A percentile compares a stretch with the other conserved stretches of the same genome.
Conservation (phyloP, 163 green algal species). For the Prototheca stagnorum region DNA sequence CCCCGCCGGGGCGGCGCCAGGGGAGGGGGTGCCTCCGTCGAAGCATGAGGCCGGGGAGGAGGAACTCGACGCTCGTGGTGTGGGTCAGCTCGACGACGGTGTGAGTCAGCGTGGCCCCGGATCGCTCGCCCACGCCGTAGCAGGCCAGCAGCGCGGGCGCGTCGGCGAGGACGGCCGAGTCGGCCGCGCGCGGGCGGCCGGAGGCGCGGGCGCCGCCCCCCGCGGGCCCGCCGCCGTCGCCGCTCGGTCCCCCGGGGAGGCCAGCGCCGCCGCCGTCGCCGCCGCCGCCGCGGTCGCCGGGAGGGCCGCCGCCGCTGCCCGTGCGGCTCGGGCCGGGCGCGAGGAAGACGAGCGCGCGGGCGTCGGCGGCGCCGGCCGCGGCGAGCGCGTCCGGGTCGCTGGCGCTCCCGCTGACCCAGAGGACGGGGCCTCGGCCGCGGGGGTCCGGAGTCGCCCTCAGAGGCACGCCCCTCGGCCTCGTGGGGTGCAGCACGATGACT, state of each 20-base stretch:
- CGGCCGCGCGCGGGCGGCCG: conserved; percentile 17
- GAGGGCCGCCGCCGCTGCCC: too few relatives aligned
- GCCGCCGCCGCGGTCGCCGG: not conserved
- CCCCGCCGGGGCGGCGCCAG: not conserved
- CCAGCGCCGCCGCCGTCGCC: not conserved
- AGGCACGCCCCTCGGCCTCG: conserved; percentile 7
- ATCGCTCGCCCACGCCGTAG: conserved; percentile 29
- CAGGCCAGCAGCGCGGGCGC: conserved; percentile 49
- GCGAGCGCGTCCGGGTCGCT: conserved; percentile 15
- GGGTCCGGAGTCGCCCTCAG: too few relatives aligned
- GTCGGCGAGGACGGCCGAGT: conserved; percentile 55
- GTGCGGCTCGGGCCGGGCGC: too few relatives aligned
- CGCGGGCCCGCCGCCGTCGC: not conserved
- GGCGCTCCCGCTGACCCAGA: conserved; percentile 24
- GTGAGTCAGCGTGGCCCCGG: conserved; percentile 32
- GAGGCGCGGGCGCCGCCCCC: too few relatives aligned
- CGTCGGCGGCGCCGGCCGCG: conserved; percentile 17
- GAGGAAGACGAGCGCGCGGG: conserved; percentile 40
- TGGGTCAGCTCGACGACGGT: conserved; percentile 66
- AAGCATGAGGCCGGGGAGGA: too few relatives aligned
- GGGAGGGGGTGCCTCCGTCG: too few relatives aligned
- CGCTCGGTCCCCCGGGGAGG: too few relatives aligned
- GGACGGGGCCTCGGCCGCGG: conserved; percentile 10
- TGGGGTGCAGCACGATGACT: conserved; percentile 28
- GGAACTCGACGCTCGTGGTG: conserved; percentile 36